Base-by-base conservation (phyloP, 371 early-diverging fungal genomes). In the Mucor saturninus region DNA sequence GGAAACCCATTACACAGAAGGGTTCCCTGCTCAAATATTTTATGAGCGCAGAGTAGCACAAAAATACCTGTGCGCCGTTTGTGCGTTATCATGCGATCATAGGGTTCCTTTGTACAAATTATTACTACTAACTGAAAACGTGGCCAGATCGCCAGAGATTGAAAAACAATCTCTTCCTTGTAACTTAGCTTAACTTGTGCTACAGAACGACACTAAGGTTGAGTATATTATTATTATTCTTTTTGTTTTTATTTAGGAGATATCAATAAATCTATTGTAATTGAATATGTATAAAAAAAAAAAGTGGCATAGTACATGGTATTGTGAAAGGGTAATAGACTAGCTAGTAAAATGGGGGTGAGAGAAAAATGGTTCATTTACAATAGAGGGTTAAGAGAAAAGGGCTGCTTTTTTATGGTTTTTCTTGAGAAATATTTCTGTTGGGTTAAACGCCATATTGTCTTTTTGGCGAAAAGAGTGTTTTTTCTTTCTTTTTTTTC, bases 71-170 rank as follows among this genome's bases (percentile, higher is more conserved):
- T 62, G 62, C 62, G 62, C 46, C 37, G 55, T 56, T 56, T 65
- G 53, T 64, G 58, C 59, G 53, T 58, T 52, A 64, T 57, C 64
- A 64, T 64, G 60, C 65, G 65, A 65, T 65, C 65, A 65, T 43
- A 64, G 58, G 57, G 50, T 57, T 46, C 29, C 45, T 39, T 48
- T 21, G 21, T 30, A 15, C 10, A 21, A 37, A 39, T 38, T 30
- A 49, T 50, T 49, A 42, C 28, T 30, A 7, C 15, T 14, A 52
- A 30, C 32, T 26, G 15, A 60, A 59, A 65, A 65, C 65, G 65
- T 65, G 65, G 65, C 38, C 55, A 65, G 65, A 65, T 65, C 65
- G 59, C 48, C 65, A 65, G 50, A 65, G 65, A 65, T 65, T 65
- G 21, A 35, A 42, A 42, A 42, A 42, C 39, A 28, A 28, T 51